A percentile compares a stretch with the other conserved stretches of the same genome.
phyloP scores from a whole-genome alignment of 805 yeast genomes.

The Yarrowia keelungensis region DNA sequence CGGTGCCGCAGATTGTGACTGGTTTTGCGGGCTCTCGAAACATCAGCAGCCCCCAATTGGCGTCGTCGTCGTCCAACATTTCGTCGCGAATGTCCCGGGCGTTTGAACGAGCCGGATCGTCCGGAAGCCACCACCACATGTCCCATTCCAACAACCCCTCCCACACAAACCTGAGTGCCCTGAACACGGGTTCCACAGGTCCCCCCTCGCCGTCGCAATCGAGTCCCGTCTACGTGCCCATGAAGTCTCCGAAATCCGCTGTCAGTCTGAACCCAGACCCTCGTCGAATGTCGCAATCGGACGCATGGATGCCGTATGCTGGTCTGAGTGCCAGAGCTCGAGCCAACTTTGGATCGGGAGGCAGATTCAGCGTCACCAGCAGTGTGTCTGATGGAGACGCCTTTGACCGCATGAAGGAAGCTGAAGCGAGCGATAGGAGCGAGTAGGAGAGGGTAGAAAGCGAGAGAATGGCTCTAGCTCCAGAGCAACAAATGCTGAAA shows the following conservation, averaged over 20 bases:
- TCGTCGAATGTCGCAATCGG: conserved; percentile 30
- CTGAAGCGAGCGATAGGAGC: conserved; percentile 22
- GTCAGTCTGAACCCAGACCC: conserved; percentile 35
- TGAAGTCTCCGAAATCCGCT: conserved; percentile 34
- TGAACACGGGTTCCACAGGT: conserved; percentile 6
- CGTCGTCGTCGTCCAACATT: conserved; percentile 25
- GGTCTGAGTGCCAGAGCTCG: conserved; percentile 38
- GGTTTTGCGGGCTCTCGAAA: conserved; percentile 36
- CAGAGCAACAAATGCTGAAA: background rate
- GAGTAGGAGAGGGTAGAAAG: background rate
- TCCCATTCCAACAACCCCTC: conserved; percentile 20
- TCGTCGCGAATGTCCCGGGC: conserved; percentile 37
- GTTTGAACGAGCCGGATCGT: conserved; percentile 37
- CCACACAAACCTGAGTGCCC: conserved; percentile 25
- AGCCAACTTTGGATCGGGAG: conserved; percentile 36
- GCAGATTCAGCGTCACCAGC: conserved; percentile 19
- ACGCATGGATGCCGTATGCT: conserved; percentile 39
- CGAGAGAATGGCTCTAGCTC: too few species aligned
- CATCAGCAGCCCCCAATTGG: conserved; percentile 33
- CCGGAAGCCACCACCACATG: conserved; percentile 7
- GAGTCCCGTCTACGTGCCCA: conserved; percentile 25
- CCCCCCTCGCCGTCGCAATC: conserved; percentile 27
- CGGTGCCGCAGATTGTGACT: conserved; percentile 27
- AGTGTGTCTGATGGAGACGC: conserved; percentile 33
- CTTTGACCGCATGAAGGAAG: conserved; percentile 33